phyloP scores from a whole-genome alignment of 2,329 filamentous ascomycete species.

The Verticillium longisporum region DNA sequence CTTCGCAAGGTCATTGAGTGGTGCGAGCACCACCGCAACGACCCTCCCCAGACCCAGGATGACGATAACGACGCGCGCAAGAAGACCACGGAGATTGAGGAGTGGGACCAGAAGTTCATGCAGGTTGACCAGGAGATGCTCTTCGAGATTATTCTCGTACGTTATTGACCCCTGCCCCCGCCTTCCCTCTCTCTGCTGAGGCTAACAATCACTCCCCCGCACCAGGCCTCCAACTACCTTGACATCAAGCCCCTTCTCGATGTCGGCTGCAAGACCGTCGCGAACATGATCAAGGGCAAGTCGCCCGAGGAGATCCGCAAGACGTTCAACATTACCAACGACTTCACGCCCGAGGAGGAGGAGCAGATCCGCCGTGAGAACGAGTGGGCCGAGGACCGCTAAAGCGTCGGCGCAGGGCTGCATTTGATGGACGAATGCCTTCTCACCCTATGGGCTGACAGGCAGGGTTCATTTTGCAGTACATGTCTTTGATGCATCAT shows the following conservation, averaged over 20 bases:
- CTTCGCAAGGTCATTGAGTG: slow-evolving; percentile 96
- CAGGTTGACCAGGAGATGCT: slow-evolving; percentile 99
- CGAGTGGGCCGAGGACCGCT: slow-evolving; percentile 83
- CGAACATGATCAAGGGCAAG: slow-evolving; percentile 99
- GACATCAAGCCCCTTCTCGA: slow-evolving; percentile 98
- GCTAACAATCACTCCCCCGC: neutral
- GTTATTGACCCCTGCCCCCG: slow-evolving; percentile 23
- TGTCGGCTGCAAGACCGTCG: slow-evolving; percentile 98
- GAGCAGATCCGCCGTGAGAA: slow-evolving; percentile 93
- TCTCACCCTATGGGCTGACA: neutral
- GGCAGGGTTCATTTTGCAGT: neutral
- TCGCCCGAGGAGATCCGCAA: slow-evolving; percentile 98
- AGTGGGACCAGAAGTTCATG: slow-evolving; percentile 99
- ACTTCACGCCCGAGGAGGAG: slow-evolving; percentile 98
- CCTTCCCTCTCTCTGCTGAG: neutral
- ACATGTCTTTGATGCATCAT: neutral
- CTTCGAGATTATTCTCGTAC: slow-evolving; percentile 94
- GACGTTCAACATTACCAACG: slow-evolving; percentile 99
- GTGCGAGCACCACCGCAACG: slow-evolving; percentile 91
- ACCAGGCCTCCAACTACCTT: slow-evolving; percentile 90
- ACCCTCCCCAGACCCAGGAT: slow-evolving; percentile 74
- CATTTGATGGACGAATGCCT: neutral
- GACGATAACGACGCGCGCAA: slow-evolving; percentile 92
- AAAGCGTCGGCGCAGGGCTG: slow-evolving; percentile 19
- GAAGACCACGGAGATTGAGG: slow-evolving; percentile 98